Evolutionary conservation across 768 basidiomycete species (phyloP).

Genomic region (Leccinellum luteum): DNA sequence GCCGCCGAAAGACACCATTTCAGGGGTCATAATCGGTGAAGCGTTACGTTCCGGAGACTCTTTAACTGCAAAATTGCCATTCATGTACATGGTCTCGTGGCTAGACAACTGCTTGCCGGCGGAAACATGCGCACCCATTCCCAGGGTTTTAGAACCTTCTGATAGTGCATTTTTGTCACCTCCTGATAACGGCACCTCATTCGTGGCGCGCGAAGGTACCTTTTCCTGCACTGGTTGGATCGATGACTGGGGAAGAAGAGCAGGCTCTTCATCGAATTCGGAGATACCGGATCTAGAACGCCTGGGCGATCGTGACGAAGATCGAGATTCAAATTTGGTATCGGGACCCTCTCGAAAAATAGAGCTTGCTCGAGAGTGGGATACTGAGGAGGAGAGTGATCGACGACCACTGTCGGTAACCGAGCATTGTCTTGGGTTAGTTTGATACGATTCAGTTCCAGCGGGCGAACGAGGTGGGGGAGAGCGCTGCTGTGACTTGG

Average conservation of each 20-base stretch:
- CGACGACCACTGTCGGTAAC: constrained; percentile 13
- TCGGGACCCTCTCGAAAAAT: constrained; percentile 29
- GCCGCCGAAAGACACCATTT: constrained; percentile 6
- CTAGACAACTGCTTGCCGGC: constrained; percentile 15
- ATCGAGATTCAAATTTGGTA: constrained; percentile 41
- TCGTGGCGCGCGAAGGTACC: constrained; percentile 23
- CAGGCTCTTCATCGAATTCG: constrained; percentile 19
- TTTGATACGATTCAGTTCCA: constrained; percentile 7
- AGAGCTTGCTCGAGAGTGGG: constrained; percentile 29
- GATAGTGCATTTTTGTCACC: constrained; percentile 11
- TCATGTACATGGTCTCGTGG: constrained; percentile 25
- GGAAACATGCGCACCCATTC: constrained; percentile 13
- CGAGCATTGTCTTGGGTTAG: constrained; percentile 1
- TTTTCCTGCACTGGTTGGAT: constrained; percentile 36
- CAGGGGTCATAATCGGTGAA: constrained; percentile 9
- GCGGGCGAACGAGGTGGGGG: constrained; percentile 20
- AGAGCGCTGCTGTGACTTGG: constrained; percentile 22
- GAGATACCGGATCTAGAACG: constrained; percentile 27
- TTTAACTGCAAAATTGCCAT: constrained; percentile 15
- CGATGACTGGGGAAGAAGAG: constrained; percentile 18
- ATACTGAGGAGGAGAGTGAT: constrained; percentile 15
- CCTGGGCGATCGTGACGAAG: constrained; percentile 53
- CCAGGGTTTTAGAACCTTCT: constrained; percentile 21
- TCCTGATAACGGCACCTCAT: constrained; percentile 9
- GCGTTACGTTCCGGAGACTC: constrained; percentile 13